Evolutionary conservation across 495 filamentous ascomycete species (phyloP).

Genomic region (Xylaria longipes): DNA sequence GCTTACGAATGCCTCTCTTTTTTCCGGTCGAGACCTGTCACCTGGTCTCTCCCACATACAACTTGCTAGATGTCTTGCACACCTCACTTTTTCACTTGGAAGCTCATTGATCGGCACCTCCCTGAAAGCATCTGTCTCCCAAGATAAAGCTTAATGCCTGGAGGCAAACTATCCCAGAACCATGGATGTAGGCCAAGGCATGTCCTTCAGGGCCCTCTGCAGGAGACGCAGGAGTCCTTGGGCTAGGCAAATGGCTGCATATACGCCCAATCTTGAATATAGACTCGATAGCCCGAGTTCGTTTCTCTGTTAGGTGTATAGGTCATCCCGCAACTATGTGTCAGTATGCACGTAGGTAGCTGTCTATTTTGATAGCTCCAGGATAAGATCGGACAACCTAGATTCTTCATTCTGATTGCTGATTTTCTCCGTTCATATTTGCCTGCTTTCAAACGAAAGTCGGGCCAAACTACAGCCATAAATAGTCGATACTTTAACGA

Average conservation of each 20-base stretch:
- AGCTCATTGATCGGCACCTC: background rate
- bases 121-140: background rate
- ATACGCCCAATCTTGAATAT: background rate
- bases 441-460: background rate
- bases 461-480: background rate
- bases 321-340: background rate
- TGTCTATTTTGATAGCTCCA: background rate
- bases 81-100: background rate
- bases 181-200: slow-evolving; percentile 13
- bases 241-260: slow-evolving; percentile 5
- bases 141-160: background rate
- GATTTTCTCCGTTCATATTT: background rate
- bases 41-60: background rate
- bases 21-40: background rate
- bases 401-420: background rate
- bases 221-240: slow-evolving; percentile 1
- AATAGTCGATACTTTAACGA: background rate
- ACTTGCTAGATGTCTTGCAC: background rate
- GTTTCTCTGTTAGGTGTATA: slow-evolving; percentile 7
- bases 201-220: background rate
- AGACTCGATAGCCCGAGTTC: background rate
- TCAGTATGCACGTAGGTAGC: slow-evolving; percentile 1
- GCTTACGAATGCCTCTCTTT: slow-evolving; percentile 5
- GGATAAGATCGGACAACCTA: background rate
- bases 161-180: background rate